Percentiles rank a stretch among this genome's conserved stretches.
Evolutionary conservation across 768 basidiomycete genomes (phyloP).

Genomic region (Phallus indusiatus): DNA sequence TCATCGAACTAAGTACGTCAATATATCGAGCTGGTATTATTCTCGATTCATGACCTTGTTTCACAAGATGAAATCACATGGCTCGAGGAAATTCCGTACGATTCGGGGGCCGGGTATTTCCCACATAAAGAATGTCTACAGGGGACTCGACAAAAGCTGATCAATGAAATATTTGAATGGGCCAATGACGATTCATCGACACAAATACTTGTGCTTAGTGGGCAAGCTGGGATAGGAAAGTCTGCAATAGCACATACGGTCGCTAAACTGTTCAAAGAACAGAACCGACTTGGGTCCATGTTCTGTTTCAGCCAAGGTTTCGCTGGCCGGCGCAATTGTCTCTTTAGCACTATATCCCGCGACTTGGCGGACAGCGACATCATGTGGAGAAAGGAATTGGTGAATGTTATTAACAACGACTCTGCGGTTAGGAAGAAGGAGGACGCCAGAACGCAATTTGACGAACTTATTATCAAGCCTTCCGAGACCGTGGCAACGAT

Average conservation of each 20-base stretch:
- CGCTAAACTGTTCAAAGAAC: conserved; percentile 15
- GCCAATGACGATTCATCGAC: conserved; percentile 2
- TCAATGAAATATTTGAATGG: conserved; percentile 17
- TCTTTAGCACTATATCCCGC: conserved; percentile 26
- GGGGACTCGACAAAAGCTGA: background rate
- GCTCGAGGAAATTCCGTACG: background rate
- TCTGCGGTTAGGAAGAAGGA: conserved; percentile 4
- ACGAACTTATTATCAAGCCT: conserved; percentile 12
- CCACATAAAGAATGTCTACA: background rate
- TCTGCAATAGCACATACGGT: conserved; percentile 27
- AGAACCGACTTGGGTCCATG: conserved; percentile 22
- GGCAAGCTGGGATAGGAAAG: conserved; percentile 29
- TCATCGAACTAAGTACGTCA: too few relatives aligned
- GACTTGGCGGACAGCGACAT: conserved; percentile 19
- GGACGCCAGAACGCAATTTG: conserved; percentile 13
- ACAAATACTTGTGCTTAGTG: conserved; percentile 21
- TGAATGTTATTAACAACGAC: background rate
- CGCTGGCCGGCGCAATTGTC: conserved; percentile 14
- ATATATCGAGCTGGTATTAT: too few relatives aligned
- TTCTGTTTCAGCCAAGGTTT: conserved; percentile 23
- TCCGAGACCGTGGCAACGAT: background rate
- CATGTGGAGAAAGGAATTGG: background rate
- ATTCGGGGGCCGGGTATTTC: background rate
- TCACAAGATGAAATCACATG: background rate
- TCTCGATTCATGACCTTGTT: background rate